Base-by-base conservation (phyloP, 2,329 filamentous ascomycete species). In the Phoma sp. region DNA sequence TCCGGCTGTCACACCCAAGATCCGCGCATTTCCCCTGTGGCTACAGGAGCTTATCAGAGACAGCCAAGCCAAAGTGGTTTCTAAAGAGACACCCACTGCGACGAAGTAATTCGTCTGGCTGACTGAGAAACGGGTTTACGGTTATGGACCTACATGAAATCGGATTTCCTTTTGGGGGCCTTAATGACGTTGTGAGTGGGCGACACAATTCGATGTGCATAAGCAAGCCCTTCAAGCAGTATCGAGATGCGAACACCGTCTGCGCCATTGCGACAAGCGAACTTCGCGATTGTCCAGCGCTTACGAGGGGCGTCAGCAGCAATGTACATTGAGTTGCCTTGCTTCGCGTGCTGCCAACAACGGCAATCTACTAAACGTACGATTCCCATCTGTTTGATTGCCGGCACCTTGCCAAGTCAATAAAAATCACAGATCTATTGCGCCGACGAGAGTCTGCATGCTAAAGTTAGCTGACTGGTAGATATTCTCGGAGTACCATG, bases 1-100 rank as follows among this genome's bases (percentile, higher is more conserved):
- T 9, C 69, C 69, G 11, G 46, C 43, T 7, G 18, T 69, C 14
- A 42, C 60, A 12, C 53, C 69, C 9, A 61, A 59, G 14, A 32
- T 73, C 20, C 69, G 71, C 17, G 66, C 64, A 18, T 46, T 72
- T 38, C 72, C 72, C 7, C 54, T 56, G 20, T 75, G 72, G 72
- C 26, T 72, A n/a, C 71, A 74, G 47, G 72, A 74, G 48, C 17
- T 66, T 7, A 32, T 73, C 36, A 68, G 71, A 12, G 71, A 74
- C 34, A 60, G 58, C 29, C 60, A 67, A 51, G 68, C 71, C 26
- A 56, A 66, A 17, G 42, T 70, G 11, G 71, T 73, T 14, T 65
- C 53, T 28, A 67, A 61, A 7, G 65, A 61, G 18, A 65, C 63
- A 21, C 65, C 68, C 18, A 71, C 66, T 25, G 62, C 64, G 40